These are phyloP conservation scores for Fusarium phyllophilum DNA, from an alignment of 2,329 filamentous ascomycete genomes.

Conservation along the genomic window DNA sequence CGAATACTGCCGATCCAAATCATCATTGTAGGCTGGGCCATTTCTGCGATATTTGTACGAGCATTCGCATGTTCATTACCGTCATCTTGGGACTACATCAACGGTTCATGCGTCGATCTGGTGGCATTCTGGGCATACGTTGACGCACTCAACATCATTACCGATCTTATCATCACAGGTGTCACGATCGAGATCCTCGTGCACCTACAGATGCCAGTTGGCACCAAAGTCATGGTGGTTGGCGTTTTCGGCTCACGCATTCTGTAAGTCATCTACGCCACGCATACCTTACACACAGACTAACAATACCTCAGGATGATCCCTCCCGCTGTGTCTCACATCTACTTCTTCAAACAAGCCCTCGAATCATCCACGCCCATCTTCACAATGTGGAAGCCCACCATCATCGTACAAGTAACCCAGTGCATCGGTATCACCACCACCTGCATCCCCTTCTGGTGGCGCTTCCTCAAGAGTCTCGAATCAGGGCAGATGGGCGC, in stretches of 20 bases:
- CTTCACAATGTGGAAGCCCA: slow-evolving; percentile 16
- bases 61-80: neutral
- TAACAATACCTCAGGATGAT: neutral
- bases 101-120: slow-evolving; percentile 4
- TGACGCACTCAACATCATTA: neutral
- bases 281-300: neutral
- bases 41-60: neutral
- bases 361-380: neutral
- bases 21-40: neutral
- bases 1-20: neutral
- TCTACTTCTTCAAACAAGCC: neutral
- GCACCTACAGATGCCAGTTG: neutral
- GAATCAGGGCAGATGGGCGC: slow-evolving; percentile 14
- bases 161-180: neutral
- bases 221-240: slow-evolving; percentile 6
- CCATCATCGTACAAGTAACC: slow-evolving; percentile 4
- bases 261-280: neutral
- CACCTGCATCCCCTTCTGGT: slow-evolving; percentile 16
- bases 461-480: slow-evolving; percentile 14
- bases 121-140: slow-evolving; percentile 10
- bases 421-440: slow-evolving; percentile 13
- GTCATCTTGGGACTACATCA: neutral
- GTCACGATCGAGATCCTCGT: neutral
- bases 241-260: slow-evolving; percentile 10
- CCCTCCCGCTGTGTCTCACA: slow-evolving; percentile 1